phyloP scores from a whole-genome alignment of 768 basidiomycete genomes.

The Dioszegia aurantiaca region DNA sequence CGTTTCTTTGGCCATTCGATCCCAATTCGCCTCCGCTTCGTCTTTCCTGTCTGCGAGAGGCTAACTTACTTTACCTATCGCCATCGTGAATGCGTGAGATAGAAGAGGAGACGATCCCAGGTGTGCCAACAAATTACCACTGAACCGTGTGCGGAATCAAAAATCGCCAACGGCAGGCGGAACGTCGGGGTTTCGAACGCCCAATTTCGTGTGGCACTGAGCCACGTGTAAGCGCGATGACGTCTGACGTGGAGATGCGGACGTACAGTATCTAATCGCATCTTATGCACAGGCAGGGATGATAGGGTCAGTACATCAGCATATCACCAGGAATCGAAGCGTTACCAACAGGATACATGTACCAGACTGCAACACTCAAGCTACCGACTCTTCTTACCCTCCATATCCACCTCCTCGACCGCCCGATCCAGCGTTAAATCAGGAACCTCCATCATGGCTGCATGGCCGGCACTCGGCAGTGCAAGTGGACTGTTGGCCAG shows the following conservation, averaged over 20 bases:
- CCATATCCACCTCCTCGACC: slow-evolving; percentile 19
- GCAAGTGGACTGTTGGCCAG: slow-evolving; percentile 44
- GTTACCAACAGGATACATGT: too few species aligned
- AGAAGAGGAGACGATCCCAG: slow-evolving; percentile 2
- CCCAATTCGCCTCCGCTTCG: background rate
- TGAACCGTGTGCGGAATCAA: too few species aligned
- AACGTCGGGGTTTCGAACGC: too few species aligned
- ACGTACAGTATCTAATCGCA: too few species aligned
- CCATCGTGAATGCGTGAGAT: slow-evolving; percentile 6
- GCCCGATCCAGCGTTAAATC: slow-evolving; percentile 34
- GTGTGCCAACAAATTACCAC: background rate
- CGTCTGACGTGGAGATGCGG: too few species aligned
- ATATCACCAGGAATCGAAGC: too few species aligned
- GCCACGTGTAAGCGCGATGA: too few species aligned
- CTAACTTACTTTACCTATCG: slow-evolving; percentile 12
- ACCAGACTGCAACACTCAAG: too few species aligned
- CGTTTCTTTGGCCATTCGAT: background rate
- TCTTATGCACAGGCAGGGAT: too few species aligned
- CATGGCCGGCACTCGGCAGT: slow-evolving; percentile 31
- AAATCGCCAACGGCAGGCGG: too few species aligned
- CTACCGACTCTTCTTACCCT: slow-evolving; percentile 17
- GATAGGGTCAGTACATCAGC: too few species aligned
- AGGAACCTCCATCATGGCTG: slow-evolving; percentile 32
- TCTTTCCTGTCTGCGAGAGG: background rate
- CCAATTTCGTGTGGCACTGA: too few species aligned